Base-by-base conservation (phyloP, 495 filamentous ascomycete genomes). In the Daldinia grandis region DNA sequence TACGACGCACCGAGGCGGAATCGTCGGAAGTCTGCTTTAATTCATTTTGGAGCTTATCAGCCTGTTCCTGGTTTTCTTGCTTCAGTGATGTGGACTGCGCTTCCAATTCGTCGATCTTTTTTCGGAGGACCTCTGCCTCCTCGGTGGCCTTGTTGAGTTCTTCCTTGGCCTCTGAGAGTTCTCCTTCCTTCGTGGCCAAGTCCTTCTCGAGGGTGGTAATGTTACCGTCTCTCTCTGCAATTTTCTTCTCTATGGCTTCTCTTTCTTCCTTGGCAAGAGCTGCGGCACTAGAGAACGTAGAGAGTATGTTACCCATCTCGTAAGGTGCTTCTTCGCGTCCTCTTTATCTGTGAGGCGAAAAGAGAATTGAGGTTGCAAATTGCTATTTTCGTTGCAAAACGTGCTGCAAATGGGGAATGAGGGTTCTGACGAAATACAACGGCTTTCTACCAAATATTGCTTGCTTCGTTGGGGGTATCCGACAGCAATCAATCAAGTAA, bases 121-220 rank as follows among this genome's bases (percentile, higher is more conserved):
- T 76, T 15, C 67, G 68, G 5, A 78, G 58, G 4, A 59, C 42
- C 50, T 77, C 75, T n/a, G 37, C 62, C 65, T 76, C 76, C 10
- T 73, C 77, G 44, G 76, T 71, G 38, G 57, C 63, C 28, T 74
- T 77, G 40, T 70, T 72, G 17, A 73, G 74, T 7, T 71, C 74
- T 58, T 79, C 79, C 57, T 80, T 73, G 2, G 79, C 71, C 62
- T 77, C 72, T 54, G 78, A 47, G 76, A 76, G 72, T 74, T 82
- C 78, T 85, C 86, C 79, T 84, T 86, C 68, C 78, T 79, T 57
- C 64, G 68, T 58, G 15, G 84, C 79, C 19, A 84, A 58, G 38
- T 80, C 74, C 72, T 82, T 82, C 67, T 84, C 81, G 9, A 81
- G 76, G 3, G 85, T 83, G 9, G 76, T 69, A 69, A 81, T 70